phyloP scores from a whole-genome alignment of 768 basidiomycete species.

The Rhizopogon salebrosus region DNA sequence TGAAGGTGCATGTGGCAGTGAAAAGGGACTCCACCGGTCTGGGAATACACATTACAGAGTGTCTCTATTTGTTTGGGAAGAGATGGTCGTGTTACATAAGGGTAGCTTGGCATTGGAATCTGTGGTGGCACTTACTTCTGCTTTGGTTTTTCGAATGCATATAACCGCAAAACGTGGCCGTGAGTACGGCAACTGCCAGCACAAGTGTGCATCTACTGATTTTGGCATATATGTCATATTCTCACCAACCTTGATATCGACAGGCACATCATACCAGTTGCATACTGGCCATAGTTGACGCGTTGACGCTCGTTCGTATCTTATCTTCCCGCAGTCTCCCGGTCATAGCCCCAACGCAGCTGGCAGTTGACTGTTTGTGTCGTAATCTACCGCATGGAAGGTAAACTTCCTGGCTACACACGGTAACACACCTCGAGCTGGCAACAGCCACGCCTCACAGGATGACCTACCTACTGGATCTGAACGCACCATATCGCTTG shows the following conservation, averaged over 20 bases:
- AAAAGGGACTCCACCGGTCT: too few relatives aligned
- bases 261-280: neutral
- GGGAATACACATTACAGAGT: too few relatives aligned
- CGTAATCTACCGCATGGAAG: neutral
- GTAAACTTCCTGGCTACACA: conserved; percentile 17
- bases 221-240: neutral
- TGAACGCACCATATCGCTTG: conserved; percentile 38
- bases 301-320: neutral
- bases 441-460: neutral
- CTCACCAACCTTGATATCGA: neutral
- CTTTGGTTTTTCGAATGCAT: too few relatives aligned
- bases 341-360: neutral
- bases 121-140: too few relatives aligned
- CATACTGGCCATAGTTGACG: too few relatives aligned
- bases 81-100: too few relatives aligned
- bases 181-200: too few relatives aligned
- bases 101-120: too few relatives aligned
- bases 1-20: too few relatives aligned
- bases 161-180: too few relatives aligned
- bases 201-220: too few relatives aligned
- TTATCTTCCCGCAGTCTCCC: neutral
- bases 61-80: too few relatives aligned
- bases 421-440: conserved; percentile 9
- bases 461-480: conserved; percentile 1
- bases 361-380: neutral